Percentiles rank a stretch among this genome's conserved stretches.
phyloP scores from a whole-genome alignment of 345 rosid genomes.

The Boechera retrofracta region DNA sequence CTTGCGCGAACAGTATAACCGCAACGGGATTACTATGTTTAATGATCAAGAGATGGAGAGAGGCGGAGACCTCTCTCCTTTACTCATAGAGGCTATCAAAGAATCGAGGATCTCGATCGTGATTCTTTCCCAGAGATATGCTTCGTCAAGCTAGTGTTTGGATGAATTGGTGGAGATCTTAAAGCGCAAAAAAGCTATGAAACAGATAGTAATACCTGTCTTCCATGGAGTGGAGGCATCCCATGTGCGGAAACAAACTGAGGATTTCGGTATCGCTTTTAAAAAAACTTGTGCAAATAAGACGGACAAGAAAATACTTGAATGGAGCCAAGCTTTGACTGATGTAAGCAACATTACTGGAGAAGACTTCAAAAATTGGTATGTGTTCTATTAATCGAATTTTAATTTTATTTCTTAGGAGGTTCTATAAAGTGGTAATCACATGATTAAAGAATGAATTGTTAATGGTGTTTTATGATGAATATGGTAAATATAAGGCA shows the following conservation, averaged over 20 bases:
- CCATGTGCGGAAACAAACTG: slow-evolving; percentile 8
- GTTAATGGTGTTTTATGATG: too few species aligned
- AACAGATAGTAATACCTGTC: slow-evolving; percentile 20
- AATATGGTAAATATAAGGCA: too few species aligned
- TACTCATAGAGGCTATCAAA: too few species aligned
- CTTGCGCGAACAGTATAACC: too few species aligned
- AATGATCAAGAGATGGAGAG: too few species aligned
- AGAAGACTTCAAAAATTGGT: slow-evolving; percentile 18
- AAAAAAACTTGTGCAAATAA: neutral
- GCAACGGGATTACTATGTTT: too few species aligned
- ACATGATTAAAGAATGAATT: too few species aligned
- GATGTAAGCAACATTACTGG: slow-evolving; percentile 24
- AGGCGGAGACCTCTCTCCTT: too few species aligned
- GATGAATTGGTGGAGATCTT: too few species aligned
- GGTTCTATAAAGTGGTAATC: neutral
- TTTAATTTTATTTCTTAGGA: neutral
- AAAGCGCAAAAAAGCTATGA: neutral
- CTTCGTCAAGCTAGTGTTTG: too few species aligned
- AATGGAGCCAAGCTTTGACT: slow-evolving; percentile 28
- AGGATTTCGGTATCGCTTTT: neutral
- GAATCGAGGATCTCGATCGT: too few species aligned
- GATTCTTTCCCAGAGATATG: too few species aligned
- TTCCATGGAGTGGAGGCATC: slow-evolving; percentile 26
- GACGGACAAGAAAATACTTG: neutral
- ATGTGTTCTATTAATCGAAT: neutral